These are phyloP conservation scores for Oryza meridionalis DNA, from an alignment of 176 grass and related monocot genomes.

Conservation along the genomic window DNA sequence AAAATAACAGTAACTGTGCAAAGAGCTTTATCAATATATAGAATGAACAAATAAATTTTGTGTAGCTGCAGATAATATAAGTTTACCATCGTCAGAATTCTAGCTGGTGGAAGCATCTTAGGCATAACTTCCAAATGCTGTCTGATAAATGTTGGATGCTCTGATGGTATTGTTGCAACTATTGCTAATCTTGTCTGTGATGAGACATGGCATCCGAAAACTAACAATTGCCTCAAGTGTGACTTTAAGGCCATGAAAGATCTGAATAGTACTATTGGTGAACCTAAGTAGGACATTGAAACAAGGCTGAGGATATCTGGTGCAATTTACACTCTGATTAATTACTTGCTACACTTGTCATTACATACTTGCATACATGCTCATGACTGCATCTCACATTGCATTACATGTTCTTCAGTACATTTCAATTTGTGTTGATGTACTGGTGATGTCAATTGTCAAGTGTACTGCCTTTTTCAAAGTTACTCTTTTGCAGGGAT, in stretches of 20 bases:
- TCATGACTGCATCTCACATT: not conserved
- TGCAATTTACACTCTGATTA: not conserved
- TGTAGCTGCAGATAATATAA: constrained; percentile 1
- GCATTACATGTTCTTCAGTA: not conserved
- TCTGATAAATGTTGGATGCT: constrained; percentile 6
- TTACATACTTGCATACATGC: not conserved
- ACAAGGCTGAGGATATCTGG: not conserved
- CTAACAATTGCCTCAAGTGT: not conserved
- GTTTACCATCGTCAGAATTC: not conserved
- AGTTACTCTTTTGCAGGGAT: not conserved
- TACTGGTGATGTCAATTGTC: not conserved
- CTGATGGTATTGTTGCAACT: not conserved
- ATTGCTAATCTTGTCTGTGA: not conserved
- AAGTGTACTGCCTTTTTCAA: not conserved
- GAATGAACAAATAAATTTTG: not conserved
- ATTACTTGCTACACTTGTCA: not conserved
- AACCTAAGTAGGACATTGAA: not conserved
- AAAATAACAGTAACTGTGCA: constrained; percentile 6
- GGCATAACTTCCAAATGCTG: not conserved
- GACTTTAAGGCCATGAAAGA: not conserved
- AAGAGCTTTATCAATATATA: not conserved
- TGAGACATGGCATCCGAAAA: not conserved
- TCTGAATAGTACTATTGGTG: not conserved
- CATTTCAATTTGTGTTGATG: not conserved
- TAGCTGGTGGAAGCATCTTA: not conserved